Evolutionary conservation across 2,329 filamentous ascomycete species (phyloP), one percentile per base, ranked within the genome.

Genomic region (Tolypocladium amazonense): DNA sequence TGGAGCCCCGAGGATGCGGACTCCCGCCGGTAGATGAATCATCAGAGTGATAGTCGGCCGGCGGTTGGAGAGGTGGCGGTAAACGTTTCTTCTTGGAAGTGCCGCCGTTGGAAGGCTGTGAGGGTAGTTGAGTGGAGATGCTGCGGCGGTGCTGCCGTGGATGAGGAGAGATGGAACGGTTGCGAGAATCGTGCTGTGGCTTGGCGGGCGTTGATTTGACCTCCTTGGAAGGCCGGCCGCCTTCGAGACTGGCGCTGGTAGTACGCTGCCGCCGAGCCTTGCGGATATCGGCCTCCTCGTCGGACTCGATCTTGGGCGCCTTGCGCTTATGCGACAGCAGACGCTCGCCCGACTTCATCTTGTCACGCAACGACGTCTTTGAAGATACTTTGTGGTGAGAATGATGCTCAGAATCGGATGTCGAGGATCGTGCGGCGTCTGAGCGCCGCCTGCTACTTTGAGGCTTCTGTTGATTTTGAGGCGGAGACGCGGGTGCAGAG

Each of bases 41-140:
- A 69, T 89, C 87, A 0, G 87, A 89, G 60, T 85, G 82, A 62
- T 88, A 87, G 62, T 86, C 85, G 30, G 80, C 81, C 12, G 85
- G 50, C 30, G 50, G 79, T 58, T 83, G 79, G 57, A 88, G 76
- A 14, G 86, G 84, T 8, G 82, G 80, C 9, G 86, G 84, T 30
- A 83, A 70, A 54, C 80, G 83, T 71, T 80, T 83, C 71, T 86
- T 87, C 73, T 87, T 88, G 60, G 79, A 74, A 57, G 76, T 74
- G 39, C 84, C 69, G 5, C 84, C 83, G 69, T 83, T 83, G 37
- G 79, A 76, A 12, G 78, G 75, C 61, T 83, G 73, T 4, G 80
- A 76, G 1, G 82, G 78, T 25, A 87, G 76, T 66, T 88, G 86
- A 0, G 82, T 86, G 2, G 87, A 89, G 35, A 79, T 75, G 64